Evolutionary conservation across 2,329 filamentous ascomycete genomes (phyloP).

Genomic region (Aspergillus sp.): DNA sequence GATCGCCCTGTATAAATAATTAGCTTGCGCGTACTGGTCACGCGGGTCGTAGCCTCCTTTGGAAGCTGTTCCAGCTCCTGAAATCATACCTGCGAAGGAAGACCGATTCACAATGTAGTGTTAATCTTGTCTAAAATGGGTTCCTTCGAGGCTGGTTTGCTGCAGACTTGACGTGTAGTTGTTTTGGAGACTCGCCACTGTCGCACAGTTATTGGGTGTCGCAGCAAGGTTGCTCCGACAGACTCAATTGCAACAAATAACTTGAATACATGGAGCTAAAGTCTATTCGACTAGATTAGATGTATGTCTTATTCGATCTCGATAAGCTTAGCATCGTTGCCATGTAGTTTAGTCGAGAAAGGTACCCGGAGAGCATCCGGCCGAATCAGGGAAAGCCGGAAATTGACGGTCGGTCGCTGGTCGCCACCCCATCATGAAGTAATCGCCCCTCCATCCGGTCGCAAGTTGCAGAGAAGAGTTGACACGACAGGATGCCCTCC

Average conservation of each 20-base stretch:
- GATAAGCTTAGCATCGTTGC: not conserved
- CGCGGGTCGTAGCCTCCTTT: not conserved
- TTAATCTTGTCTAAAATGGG: not conserved
- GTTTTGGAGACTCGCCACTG: not conserved
- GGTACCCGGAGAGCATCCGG: not conserved
- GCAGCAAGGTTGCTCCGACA: not conserved
- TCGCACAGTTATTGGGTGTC: not conserved
- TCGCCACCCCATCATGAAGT: constrained; percentile 1
- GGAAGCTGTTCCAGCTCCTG: not conserved
- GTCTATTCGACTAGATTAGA: not conserved
- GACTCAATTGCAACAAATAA: not conserved
- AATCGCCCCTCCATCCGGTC: constrained; percentile 3
- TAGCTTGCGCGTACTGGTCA: not conserved
- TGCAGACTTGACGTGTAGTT: not conserved
- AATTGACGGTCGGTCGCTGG: not conserved
- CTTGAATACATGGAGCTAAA: not conserved
- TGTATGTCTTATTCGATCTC: not conserved
- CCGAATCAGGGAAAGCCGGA: not conserved
- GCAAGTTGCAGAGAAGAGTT: not conserved
- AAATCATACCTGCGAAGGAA: not conserved
- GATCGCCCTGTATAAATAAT: not conserved
- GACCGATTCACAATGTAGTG: not conserved
- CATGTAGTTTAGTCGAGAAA: not conserved
- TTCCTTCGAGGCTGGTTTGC: not conserved
- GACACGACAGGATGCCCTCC: not conserved